Evolutionary conservation across 176 grass and related monocot species (phyloP), one percentile per base, ranked within the genome.

Genomic region (Paspalum notatum): DNA sequence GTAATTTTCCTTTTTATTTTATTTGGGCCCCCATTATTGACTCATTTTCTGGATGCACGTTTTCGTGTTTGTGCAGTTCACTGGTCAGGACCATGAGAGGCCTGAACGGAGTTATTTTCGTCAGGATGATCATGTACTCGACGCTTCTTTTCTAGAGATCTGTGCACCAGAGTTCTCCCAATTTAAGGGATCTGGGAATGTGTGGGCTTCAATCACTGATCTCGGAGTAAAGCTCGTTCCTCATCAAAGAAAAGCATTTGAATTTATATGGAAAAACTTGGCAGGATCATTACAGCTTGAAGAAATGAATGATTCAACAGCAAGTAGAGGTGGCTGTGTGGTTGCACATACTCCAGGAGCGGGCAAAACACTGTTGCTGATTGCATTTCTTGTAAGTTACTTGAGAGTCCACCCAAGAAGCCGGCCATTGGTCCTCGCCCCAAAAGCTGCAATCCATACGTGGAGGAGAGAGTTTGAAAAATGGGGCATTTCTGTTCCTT

Each of bases 331-430:
- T 77, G 95, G 95, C 56, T 98, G 95, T 66, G 92, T 98, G 66
- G 78, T 98, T 60, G 93, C 95, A 69, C 95, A 94, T 79, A 90
- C 95, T 78, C 95, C 95, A 58, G 95, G 95, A 17, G 88, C 95
- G 2, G 95, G 95, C 13, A 98, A 98, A 84, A 98, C 95, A 8
- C 52, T 98, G 58, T 77, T 91, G 26, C 68, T 94, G 22, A 94
- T 98, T 27, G 85, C 90, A 39, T 98, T 98, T 84, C 80, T 98
- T 46, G 62, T 88, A 71, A 98, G 92, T 90, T 90, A 94, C 80
- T 91, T 94, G 77, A 90, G 77, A 76, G 75, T 92, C 75, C 89
- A 90, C 62, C 95, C 95, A 46, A 85, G 84, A 80, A 94, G 88
- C 62, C 92, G 85, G 14, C 95, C 95, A 1, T 90, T 94, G 66